Percentiles rank a stretch among this genome's conserved stretches.
phyloP scores from a whole-genome alignment of 2,329 filamentous ascomycete species.

The Fusarium graminum region DNA sequence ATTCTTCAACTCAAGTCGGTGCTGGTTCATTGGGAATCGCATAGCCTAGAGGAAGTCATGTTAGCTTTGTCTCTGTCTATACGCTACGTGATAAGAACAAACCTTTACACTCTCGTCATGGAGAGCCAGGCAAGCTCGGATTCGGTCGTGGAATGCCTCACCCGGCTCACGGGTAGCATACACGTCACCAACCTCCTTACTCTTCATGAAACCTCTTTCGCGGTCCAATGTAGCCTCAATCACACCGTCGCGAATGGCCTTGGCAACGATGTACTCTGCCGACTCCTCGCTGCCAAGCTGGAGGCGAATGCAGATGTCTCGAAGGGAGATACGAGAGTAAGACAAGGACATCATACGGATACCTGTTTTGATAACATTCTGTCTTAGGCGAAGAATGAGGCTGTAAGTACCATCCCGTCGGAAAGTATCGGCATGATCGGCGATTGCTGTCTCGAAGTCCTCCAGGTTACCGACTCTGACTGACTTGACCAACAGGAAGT shows the following conservation, averaged over 20 bases:
- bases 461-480: constrained; percentile 97
- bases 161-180: constrained; percentile 96
- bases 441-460: constrained; percentile 90
- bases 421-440: constrained; percentile 85
- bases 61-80: constrained; percentile 33
- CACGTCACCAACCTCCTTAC: constrained; percentile 94
- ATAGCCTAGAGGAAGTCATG: constrained; percentile 74
- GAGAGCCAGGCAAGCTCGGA: constrained; percentile 88
- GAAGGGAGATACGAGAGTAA: constrained; percentile 95
- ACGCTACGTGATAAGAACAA: constrained; percentile 17
- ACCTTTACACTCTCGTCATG: constrained; percentile 99
- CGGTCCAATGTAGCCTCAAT: constrained; percentile 96
- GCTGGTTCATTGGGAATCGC: constrained; percentile 99
- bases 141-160: constrained; percentile 97
- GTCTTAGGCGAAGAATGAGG: constrained; percentile 90
- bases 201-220: constrained; percentile 98
- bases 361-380: constrained; percentile 99
- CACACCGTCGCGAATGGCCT: constrained; percentile 96
- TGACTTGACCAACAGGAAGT: constrained; percentile 93
- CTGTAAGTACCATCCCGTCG: constrained; percentile 95
- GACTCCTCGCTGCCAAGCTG: constrained; percentile 96
- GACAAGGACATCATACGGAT: constrained; percentile 99
- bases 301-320: constrained; percentile 96
- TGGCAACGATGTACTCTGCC: constrained; percentile 98
- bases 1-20: constrained; percentile 96